Evolutionary conservation across 768 basidiomycete species (phyloP).

Genomic region (Kwoniella shandongensis): DNA sequence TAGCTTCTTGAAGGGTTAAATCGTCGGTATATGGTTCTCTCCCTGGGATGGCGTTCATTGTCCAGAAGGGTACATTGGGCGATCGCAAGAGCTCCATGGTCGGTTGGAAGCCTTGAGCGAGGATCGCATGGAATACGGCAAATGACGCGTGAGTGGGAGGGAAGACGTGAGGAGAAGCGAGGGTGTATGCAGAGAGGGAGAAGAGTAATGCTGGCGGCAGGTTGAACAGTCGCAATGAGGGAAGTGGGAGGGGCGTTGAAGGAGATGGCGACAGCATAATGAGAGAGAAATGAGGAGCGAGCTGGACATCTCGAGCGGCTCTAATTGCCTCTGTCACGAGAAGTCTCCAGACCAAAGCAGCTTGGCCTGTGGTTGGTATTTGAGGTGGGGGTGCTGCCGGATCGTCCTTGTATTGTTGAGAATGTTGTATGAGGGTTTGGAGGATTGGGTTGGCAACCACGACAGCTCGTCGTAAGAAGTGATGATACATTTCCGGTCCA

Average conservation of each 20-base stretch:
- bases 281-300: conserved; percentile 51
- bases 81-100: conserved; percentile 41
- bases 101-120: conserved; percentile 37
- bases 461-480: conserved; percentile 95
- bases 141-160: conserved; percentile 27
- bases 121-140: conserved; percentile 34
- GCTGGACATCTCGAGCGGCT: conserved; percentile 48
- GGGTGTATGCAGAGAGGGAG: conserved; percentile 42
- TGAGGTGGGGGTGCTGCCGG: conserved; percentile 46
- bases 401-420: conserved; percentile 42
- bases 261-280: conserved; percentile 41
- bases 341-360: conserved; percentile 51
- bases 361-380: conserved; percentile 38
- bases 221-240: conserved; percentile 42
- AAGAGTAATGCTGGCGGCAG: conserved; percentile 43
- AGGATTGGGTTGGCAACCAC: conserved; percentile 63
- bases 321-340: conserved; percentile 48
- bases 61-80: conserved; percentile 40
- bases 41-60: conserved; percentile 28
- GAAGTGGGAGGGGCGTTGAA: conserved; percentile 40
- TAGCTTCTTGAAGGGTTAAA: conserved; percentile 46
- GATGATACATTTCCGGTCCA: conserved; percentile 93
- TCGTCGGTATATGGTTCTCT: conserved; percentile 39
- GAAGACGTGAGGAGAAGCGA: conserved; percentile 42
- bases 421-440: conserved; percentile 41